phyloP scores from a whole-genome alignment of 768 basidiomycete genomes.

The Psilocybe subaeruginosa region DNA sequence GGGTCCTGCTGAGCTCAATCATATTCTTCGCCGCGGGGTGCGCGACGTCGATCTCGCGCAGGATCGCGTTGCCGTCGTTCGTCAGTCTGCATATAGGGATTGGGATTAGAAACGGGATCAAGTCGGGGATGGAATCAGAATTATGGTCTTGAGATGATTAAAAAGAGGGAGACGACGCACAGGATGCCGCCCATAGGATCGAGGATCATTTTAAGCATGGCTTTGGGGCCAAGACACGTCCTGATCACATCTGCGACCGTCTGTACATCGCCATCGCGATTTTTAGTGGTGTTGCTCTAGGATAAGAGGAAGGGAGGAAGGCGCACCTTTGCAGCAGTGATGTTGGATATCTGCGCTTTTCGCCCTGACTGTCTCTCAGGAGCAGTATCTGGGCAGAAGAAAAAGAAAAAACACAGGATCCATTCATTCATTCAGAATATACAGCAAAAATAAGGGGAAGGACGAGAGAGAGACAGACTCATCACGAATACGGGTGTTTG shows the following conservation, averaged over 20 bases:
- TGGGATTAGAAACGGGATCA: no score
- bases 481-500: slow-evolving; percentile 86
- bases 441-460: background rate
- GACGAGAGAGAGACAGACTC: slow-evolving; percentile 49
- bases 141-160: background rate
- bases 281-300: background rate
- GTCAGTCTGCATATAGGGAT: slow-evolving; percentile 64
- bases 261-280: slow-evolving; percentile 39
- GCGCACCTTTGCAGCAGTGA: slow-evolving; percentile 92
- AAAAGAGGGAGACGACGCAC: slow-evolving; percentile 45
- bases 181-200: slow-evolving; percentile 99
- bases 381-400: slow-evolving; percentile 70
- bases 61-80: slow-evolving; percentile 98
- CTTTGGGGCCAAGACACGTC: slow-evolving; percentile 95
- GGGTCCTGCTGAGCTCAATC: slow-evolving; percentile 97
- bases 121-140: slow-evolving; percentile 1
- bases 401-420: background rate
- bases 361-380: slow-evolving; percentile 93
- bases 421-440: no score
- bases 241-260: slow-evolving; percentile 98
- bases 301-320: background rate
- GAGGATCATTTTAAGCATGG: slow-evolving; percentile 99
- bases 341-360: slow-evolving; percentile 96
- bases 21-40: slow-evolving; percentile 99
- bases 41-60: slow-evolving; percentile 98